Evolutionary conservation across 2,329 filamentous ascomycete genomes (phyloP).

Genomic region (Aquanectria penicillioides): DNA sequence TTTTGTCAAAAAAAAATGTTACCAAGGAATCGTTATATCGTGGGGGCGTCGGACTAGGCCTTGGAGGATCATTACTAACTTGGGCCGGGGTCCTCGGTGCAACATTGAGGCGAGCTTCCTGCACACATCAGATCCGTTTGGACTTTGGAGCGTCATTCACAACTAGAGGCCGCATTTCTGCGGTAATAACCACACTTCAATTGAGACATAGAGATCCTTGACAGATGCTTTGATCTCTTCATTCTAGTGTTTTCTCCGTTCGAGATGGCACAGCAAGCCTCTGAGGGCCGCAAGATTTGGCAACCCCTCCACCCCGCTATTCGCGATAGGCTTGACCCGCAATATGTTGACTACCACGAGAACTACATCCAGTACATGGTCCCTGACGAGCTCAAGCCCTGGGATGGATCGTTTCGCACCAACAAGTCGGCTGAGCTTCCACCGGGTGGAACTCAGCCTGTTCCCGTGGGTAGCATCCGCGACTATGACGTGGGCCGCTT

Average conservation of each 20-base stretch:
- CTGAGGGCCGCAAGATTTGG: slow-evolving; percentile 30
- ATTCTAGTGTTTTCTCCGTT: background rate
- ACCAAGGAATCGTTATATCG: too few relatives aligned
- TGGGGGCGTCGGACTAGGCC: too few relatives aligned
- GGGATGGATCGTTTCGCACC: slow-evolving; percentile 45
- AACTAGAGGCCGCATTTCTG: too few relatives aligned
- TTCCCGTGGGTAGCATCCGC: slow-evolving; percentile 41
- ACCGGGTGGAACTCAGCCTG: slow-evolving; percentile 35
- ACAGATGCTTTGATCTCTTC: too few relatives aligned
- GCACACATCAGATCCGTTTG: too few relatives aligned
- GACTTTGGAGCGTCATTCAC: too few relatives aligned
- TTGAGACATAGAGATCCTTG: too few relatives aligned
- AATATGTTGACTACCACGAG: slow-evolving; percentile 52
- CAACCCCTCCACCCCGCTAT: slow-evolving; percentile 49
- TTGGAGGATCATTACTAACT: too few relatives aligned
- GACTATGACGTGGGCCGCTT: slow-evolving; percentile 44
- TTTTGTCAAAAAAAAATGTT: too few relatives aligned
- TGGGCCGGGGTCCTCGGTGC: too few relatives aligned
- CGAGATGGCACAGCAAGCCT: slow-evolving; percentile 1
- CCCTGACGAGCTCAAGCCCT: slow-evolving; percentile 45
- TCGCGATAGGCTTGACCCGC: slow-evolving; percentile 46
- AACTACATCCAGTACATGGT: slow-evolving; percentile 48
- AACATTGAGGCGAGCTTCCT: too few relatives aligned
- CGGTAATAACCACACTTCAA: too few relatives aligned
- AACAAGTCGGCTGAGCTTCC: slow-evolving; percentile 37